A percentile compares a stretch with the other conserved stretches of the same genome.
phyloP scores from a whole-genome alignment of 164 flowering plant genomes.

The Paratinospora sagittata region DNA sequence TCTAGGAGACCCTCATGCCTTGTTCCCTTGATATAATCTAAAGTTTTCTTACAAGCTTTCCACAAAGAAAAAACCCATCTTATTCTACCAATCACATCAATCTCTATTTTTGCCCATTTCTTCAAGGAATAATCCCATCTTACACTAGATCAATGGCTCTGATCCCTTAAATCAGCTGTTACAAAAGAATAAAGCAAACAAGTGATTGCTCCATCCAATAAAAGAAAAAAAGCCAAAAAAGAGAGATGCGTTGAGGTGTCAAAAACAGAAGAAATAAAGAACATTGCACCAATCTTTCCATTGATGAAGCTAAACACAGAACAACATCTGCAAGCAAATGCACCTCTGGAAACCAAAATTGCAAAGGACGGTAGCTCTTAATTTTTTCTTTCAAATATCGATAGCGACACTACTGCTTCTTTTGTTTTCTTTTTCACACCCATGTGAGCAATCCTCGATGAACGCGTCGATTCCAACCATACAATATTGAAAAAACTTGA shows the following conservation, averaged over 20 bases:
- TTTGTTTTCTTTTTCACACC: constrained; percentile 1
- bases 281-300: background rate
- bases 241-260: no score
- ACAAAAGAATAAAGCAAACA: no score
- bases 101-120: background rate
- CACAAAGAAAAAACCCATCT: background rate
- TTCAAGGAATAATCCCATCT: background rate
- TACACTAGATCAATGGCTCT: background rate
- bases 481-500: no score
- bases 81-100: background rate
- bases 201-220: no score
- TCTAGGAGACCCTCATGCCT: no score
- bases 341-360: background rate
- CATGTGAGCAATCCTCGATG: background rate
- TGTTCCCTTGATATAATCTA: background rate
- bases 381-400: background rate
- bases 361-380: background rate
- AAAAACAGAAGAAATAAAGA: background rate
- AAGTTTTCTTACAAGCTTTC: background rate
- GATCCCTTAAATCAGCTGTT: no score
- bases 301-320: background rate
- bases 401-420: background rate
- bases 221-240: no score
- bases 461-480: background rate
- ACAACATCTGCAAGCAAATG: background rate